Evolutionary conservation across 345 rosid genomes (phyloP).

Genomic region (Linum trigynum): DNA sequence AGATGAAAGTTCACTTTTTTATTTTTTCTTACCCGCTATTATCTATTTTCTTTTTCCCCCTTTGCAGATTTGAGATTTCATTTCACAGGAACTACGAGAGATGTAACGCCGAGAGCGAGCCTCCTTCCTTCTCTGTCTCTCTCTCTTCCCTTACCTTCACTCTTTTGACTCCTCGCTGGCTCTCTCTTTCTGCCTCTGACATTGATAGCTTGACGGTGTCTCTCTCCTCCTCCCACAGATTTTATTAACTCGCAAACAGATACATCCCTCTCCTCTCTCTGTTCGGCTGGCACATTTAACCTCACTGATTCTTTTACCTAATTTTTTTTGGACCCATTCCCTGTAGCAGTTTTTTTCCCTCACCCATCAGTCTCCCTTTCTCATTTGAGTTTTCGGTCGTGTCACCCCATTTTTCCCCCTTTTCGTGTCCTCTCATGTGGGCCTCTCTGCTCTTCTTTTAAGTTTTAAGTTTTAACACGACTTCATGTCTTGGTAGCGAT

Average conservation of each 20-base stretch:
- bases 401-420: slow-evolving; percentile 9
- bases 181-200: neutral
- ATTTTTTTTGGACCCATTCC: neutral
- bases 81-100: no score
- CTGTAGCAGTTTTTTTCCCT: neutral
- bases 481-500: neutral
- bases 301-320: neutral
- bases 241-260: neutral
- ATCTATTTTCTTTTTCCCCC: no score
- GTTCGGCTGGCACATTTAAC: neutral
- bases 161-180: neutral
- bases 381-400: slow-evolving; percentile 15
- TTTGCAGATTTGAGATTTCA: no score
- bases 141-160: neutral
- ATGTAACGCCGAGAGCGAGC: no score
- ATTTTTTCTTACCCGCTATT: no score
- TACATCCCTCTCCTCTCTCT: neutral
- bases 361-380: slow-evolving; percentile 7
- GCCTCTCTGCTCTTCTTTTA: neutral
- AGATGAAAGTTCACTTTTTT: no score
- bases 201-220: neutral
- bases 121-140: no score
- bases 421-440: neutral
- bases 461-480: neutral
- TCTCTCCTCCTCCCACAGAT: neutral